Base-by-base conservation (phyloP, 2,329 filamentous ascomycete genomes). In the Paramyrothecium sp. region DNA sequence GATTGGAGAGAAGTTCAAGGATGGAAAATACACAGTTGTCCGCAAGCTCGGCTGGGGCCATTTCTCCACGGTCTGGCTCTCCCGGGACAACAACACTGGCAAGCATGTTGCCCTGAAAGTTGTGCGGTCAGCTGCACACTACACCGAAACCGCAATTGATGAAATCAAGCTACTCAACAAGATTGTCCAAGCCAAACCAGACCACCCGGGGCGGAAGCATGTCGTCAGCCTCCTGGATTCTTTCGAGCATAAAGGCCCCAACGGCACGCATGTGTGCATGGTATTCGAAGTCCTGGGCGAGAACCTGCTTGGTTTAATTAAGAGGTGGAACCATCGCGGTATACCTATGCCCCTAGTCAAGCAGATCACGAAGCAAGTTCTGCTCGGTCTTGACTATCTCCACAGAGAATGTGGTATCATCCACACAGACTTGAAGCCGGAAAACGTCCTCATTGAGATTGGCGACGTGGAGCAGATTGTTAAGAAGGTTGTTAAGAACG, bases 361-460 rank as follows among this genome's bases (percentile, higher is more conserved):
- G 81, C 95, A 98, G 74, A 99, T 99, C 75, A 96, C 95, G 30
- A 98, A 98, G 76, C 95, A 99, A 77, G 95, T 98, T 11, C 82
- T 99, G 51, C 85, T 99, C 26, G 95, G 95, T 46, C 82, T 99
- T 61, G 95, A 99, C 75, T 98, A 98, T 72, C 84, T 99, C 44
- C 95, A 99, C 74, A 88, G 95, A 67, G 94, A 99, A 77, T 99
- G 95, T 75, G 95, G 95, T 70, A 98, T 99, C 77, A 97, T 99
- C 69, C 95, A 99, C 75, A 98, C 95, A 59, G 94, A 97, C 71
- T 78, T 98, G 65, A 97, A 99, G 75, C 95, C 95, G 51, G 95
- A 99, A 73, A 99, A 99, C 70, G 95, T 99, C 33, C 81, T 99
- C 63, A 98, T 99, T 71, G 95, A 99, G 77, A 98, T 99, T 69